Base-by-base conservation (phyloP, 108 stramenopile species). In the Schizochytrium sp. region DNA sequence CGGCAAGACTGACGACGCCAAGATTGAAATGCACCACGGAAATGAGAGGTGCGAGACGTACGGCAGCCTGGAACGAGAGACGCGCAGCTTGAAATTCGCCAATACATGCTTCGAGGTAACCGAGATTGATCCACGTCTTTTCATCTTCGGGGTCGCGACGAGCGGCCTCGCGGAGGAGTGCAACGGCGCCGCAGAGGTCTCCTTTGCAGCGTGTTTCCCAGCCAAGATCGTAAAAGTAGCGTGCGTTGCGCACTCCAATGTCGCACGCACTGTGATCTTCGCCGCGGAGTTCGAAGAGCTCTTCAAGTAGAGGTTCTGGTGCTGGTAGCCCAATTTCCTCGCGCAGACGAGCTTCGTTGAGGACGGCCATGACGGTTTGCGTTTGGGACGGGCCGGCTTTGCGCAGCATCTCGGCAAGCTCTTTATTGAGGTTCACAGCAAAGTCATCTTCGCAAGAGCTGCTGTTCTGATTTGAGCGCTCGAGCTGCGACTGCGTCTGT, bases 201-300 rank as follows among this genome's bases (percentile, higher is more conserved):
- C 76, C 76, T 12, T 53, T 47, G 76, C 76, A 83, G 10, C 76
- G 6, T 16, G 6, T 47, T 23, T 83, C 76, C 45, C 45, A 83
- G n/a, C 76, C 76, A 12, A 53, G 45, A 23, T 83, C 76, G 23
- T 83, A 83, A 23, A 53, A 83, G 51, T 21, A 83, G 43, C 76
- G 45, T 34, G 76, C 76, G 23, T 83, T 83, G 25, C 76, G 76
- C n/a, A 47, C 14, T 6, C 76, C 76, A 25, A 83, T 83, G 28
- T 83, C 76, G 76, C 76, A 83, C 51, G 76, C 76, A 34, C 76
- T 53, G 28, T 83, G 76, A 45, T 83, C 76, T 45, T 83, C 76
- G 76, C 76, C 76, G 19, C 76, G 45, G 19, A 83, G 76, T 23
- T 83, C 76, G 16, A 83, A 28, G 4, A 83, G 76, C 4, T 83